Evolutionary conservation across 139 green algal genomes (phyloP).

Genomic region (Spirogloea muscicola): DNA sequence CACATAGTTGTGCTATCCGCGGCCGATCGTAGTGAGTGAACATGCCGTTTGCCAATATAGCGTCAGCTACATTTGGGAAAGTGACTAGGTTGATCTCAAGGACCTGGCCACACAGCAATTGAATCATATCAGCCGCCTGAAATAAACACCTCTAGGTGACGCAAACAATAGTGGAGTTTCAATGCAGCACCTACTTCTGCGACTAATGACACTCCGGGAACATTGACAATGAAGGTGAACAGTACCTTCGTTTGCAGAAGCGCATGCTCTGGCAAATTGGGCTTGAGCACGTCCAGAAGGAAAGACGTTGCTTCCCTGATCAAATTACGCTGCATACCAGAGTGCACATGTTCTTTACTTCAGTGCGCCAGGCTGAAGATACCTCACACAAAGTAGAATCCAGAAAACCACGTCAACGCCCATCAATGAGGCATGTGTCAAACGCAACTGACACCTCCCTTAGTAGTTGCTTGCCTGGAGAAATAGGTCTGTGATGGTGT

Average conservation of each 20-base stretch:
- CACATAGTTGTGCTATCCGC: constrained; percentile 93
- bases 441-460: too few species aligned
- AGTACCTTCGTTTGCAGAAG: constrained; percentile 80
- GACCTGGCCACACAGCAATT: constrained; percentile 65
- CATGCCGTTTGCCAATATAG: constrained; percentile 89
- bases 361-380: too few species aligned
- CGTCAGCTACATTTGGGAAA: constrained; percentile 95
- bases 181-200: too few species aligned
- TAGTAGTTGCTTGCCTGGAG: constrained; percentile 61
- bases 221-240: too few species aligned
- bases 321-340: constrained; percentile 70
- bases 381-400: too few species aligned
- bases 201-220: too few species aligned
- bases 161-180: too few species aligned
- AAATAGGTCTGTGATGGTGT: constrained; percentile 96
- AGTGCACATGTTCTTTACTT: too few species aligned
- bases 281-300: constrained; percentile 91
- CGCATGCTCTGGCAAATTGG: constrained; percentile 84
- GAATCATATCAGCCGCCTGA: too few species aligned
- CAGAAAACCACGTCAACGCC: too few species aligned
- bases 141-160: too few species aligned
- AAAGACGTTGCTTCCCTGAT: constrained; percentile 94
- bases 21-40: constrained; percentile 96
- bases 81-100: constrained; percentile 99
- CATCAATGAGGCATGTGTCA: too few species aligned